Evolutionary conservation across 2,329 filamentous ascomycete genomes (phyloP), one percentile per base, ranked within the genome.

Genomic region (Clonostachys sp.): DNA sequence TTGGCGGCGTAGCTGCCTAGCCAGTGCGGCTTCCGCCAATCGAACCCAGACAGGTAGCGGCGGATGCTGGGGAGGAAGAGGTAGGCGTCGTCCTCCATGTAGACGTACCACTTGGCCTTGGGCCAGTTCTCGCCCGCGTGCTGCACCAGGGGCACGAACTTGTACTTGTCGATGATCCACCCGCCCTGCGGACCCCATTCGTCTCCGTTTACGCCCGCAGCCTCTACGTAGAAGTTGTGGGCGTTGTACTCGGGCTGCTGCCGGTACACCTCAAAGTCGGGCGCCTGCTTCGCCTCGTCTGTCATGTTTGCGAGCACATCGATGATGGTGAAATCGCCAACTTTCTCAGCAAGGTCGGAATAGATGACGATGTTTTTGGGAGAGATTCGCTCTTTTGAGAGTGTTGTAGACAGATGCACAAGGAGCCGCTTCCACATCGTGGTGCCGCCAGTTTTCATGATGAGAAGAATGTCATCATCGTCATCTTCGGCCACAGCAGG

Each of bases 121-220:
- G 56, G 56, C 53, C 54, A 58, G 40, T 54, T 52, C 18, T 40
- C 20, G 8, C 56, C 56, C 2, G 56, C 56, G 42, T 58, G 56
- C 45, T 57, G 50, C 46, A 58, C 52, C 14, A 58, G 49, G 6
- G 56, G 56, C 4, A 58, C 16, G 38, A 58, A 58, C 45, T 58
- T 58, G 49, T 57, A 58, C 51, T 58, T 58, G 53, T 58, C 56
- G 30, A 58, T 50, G 36, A 57, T 55, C 56, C 56, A 58, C 13
- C 56, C 56, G 34, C 56, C 56, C 1, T 47, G 38, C 5, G 55
- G 56, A 8, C 56, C 56, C 50, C 50, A 57, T 30, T 55, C 55
- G 39, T 58, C 56, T 14, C 55, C 55, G 16, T 51, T 48, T 8
- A 58, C 49, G 5, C 54, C 54, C 2, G 54, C 44, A 4, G 53